Percentiles rank a stretch among this genome's conserved stretches.
Evolutionary conservation across 805 yeast species (phyloP).

Genomic region (Candida jianshihensis): DNA sequence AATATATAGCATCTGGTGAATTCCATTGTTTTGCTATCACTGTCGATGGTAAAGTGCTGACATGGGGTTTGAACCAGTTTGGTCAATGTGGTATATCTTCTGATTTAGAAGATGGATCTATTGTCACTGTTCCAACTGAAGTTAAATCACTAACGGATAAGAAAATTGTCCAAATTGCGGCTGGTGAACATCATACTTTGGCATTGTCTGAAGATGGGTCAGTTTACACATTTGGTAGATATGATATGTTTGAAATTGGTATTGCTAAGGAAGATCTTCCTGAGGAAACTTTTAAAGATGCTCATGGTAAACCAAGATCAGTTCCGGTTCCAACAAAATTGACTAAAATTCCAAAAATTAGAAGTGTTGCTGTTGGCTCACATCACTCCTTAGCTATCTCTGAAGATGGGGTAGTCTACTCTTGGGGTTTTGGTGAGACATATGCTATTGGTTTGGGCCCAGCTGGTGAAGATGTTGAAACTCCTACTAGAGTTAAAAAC

Average conservation of each 20-base stretch:
- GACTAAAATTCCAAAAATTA: constrained; percentile 47
- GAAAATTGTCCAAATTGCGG: constrained; percentile 56
- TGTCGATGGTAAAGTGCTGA: constrained; percentile 56
- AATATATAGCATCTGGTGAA: constrained; percentile 85
- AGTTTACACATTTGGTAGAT: constrained; percentile 81
- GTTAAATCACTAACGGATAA: constrained; percentile 58
- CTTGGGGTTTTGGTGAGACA: constrained; percentile 99
- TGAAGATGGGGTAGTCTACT: constrained; percentile 73
- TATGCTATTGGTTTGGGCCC: constrained; percentile 96
- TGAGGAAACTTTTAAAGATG: constrained; percentile 65
- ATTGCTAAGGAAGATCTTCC: constrained; percentile 63
- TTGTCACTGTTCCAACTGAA: constrained; percentile 69
- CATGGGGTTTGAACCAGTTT: constrained; percentile 96
- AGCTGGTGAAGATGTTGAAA: constrained; percentile 74
- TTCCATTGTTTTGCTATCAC: constrained; percentile 93
- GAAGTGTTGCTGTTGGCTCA: constrained; percentile 71
- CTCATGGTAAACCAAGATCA: constrained; percentile 72
- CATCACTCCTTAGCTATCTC: constrained; percentile 90
- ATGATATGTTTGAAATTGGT: constrained; percentile 92
- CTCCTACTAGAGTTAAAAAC: constrained; percentile 84
- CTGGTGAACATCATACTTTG: constrained; percentile 92
- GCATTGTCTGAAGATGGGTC: constrained; percentile 70
- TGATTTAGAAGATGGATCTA: constrained; percentile 77
- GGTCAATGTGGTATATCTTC: constrained; percentile 91
- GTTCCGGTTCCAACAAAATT: constrained; percentile 80